Evolutionary conservation across 2,329 filamentous ascomycete genomes (phyloP).

Genomic region (Fusarium armeniacum): DNA sequence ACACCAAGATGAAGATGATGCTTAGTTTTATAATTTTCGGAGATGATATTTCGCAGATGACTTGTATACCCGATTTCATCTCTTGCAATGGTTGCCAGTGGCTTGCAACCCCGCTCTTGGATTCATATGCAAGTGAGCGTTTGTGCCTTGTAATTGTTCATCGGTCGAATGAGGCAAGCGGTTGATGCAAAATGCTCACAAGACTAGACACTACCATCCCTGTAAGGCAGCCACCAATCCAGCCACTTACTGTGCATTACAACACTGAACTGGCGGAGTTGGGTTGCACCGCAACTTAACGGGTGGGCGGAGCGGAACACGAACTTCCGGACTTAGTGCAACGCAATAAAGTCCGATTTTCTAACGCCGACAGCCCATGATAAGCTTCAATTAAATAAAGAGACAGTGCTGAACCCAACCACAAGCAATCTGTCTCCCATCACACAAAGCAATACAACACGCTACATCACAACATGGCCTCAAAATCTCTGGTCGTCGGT

Average conservation of each 20-base stretch:
- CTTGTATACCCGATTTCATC: neutral
- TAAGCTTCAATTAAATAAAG: slow-evolving; percentile 7
- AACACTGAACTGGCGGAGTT: slow-evolving; percentile 13
- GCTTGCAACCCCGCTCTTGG: neutral
- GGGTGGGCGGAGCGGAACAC: slow-evolving; percentile 12
- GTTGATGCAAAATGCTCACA: neutral
- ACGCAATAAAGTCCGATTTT: slow-evolving; percentile 2
- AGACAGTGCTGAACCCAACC: neutral
- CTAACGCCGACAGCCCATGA: neutral
- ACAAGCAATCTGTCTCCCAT: neutral
- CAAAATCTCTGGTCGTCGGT: slow-evolving; percentile 54
- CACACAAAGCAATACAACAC: neutral
- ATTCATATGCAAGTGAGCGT: neutral
- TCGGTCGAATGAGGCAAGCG: neutral
- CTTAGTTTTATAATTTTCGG: neutral
- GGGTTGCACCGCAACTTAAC: neutral
- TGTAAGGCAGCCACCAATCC: neutral
- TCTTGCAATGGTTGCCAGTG: neutral
- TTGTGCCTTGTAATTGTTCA: neutral
- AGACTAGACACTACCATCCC: neutral
- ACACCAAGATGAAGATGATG: no score
- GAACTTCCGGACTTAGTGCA: slow-evolving; percentile 15
- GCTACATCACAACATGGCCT: slow-evolving; percentile 27
- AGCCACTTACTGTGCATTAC: neutral
- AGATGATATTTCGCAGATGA: neutral